phyloP scores from a whole-genome alignment of 1,284 basidiomycete species.

The Trichosporon asahii region DNA sequence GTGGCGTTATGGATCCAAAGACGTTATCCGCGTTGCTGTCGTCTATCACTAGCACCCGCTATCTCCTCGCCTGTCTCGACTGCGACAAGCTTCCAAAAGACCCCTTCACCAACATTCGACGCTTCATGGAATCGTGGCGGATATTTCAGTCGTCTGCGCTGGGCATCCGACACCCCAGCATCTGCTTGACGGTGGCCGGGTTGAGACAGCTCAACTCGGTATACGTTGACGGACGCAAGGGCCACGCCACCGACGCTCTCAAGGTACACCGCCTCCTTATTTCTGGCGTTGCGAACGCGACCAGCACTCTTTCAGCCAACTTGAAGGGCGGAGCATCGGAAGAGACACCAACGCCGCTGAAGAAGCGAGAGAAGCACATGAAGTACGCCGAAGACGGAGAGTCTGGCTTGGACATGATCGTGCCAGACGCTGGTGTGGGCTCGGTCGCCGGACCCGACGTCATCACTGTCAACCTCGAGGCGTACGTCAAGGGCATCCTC shows the following conservation, averaged over 20 bases:
- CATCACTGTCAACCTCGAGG: conserved; percentile 45
- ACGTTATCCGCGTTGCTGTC: conserved; percentile 43
- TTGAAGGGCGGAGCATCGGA: conserved; percentile 39
- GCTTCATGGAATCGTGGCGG: conserved; percentile 42
- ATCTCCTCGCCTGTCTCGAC: conserved; percentile 39
- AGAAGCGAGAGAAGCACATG: conserved; percentile 43
- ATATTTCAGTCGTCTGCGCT: conserved; percentile 26
- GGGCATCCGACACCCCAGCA: background rate
- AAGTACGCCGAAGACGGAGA: conserved; percentile 25
- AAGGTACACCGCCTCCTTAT: conserved; percentile 42
- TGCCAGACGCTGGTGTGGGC: conserved; percentile 42
- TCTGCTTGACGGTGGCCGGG: conserved; percentile 30
- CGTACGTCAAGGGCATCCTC: conserved; percentile 43
- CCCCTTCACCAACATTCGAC: conserved; percentile 35
- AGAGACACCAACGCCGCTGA: conserved; percentile 34
- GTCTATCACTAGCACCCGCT: conserved; percentile 42
- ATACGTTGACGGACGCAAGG: conserved; percentile 35
- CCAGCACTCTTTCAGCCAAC: conserved; percentile 36
- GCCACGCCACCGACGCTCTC: conserved; percentile 36
- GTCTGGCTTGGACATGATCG: conserved; percentile 37
- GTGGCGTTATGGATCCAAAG: conserved; percentile 47
- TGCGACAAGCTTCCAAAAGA: conserved; percentile 46
- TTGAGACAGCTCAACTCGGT: conserved; percentile 33
- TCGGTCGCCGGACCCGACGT: conserved; percentile 43
- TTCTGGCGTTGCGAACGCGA: conserved; percentile 41